phyloP scores from a whole-genome alignment of 306 rosid species.

The Prinsepia uniflora region DNA sequence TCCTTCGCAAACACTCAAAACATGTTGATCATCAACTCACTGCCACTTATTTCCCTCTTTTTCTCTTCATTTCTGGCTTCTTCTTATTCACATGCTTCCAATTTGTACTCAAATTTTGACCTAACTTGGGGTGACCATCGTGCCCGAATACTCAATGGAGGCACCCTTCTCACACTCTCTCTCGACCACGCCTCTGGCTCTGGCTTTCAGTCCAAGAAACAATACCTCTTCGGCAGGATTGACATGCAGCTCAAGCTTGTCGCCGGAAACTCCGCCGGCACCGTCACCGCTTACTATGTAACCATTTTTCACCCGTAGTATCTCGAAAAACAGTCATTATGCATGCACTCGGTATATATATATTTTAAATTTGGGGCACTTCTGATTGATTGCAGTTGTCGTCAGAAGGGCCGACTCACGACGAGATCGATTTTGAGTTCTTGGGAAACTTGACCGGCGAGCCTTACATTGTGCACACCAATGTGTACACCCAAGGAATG shows the following conservation, averaged over 20 bases:
- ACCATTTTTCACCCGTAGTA: neutral
- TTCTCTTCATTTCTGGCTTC: neutral
- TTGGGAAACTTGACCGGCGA: conserved; percentile 35
- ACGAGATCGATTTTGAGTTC: conserved; percentile 41
- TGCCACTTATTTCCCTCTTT: neutral
- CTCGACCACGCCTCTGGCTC: conserved; percentile 26
- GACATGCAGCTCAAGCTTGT: conserved; percentile 39
- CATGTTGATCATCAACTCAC: neutral
- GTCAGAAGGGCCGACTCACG: conserved; percentile 29
- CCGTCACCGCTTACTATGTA: conserved; percentile 36
- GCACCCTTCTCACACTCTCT: conserved; percentile 29
- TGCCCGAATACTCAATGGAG: conserved; percentile 25
- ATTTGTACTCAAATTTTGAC: conserved; percentile 22
- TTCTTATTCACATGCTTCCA: conserved; percentile 10
- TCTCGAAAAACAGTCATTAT: no score
- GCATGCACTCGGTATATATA: no score
- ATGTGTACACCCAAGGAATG: conserved; percentile 31
- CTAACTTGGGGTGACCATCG: conserved; percentile 31
- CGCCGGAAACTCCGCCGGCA: conserved; percentile 36
- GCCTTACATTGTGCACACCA: conserved; percentile 34
- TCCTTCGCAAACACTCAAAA: neutral
- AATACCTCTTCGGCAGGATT: conserved; percentile 31
- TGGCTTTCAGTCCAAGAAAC: conserved; percentile 34
- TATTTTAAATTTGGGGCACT: neutral
- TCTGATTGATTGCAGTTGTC: conserved; percentile 17